phyloP scores from a whole-genome alignment of 805 yeast genomes.

The Ogataea siamensis region DNA sequence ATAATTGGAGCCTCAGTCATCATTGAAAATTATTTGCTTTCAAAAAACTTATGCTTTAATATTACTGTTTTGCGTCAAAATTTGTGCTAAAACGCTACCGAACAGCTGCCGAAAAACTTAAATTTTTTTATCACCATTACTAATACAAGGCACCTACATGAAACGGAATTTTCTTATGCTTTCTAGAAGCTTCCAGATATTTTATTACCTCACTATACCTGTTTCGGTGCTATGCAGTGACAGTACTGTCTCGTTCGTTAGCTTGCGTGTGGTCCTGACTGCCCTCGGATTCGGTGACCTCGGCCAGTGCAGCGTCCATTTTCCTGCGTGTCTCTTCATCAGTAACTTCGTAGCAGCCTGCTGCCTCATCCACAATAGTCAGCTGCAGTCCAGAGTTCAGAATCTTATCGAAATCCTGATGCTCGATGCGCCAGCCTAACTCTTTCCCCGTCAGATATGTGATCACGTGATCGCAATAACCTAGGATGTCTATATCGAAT shows the following conservation, averaged over 20 bases:
- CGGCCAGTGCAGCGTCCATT: conserved; percentile 1
- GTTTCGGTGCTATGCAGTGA: neutral
- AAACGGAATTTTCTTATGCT: no score
- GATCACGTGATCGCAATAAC: conserved; percentile 82
- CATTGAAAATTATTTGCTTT: no score
- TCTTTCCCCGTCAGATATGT: conserved; percentile 53
- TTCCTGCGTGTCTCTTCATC: conserved; percentile 28
- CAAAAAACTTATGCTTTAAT: no score
- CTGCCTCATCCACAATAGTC: conserved; percentile 27
- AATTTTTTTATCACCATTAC: neutral
- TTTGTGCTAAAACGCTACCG: neutral
- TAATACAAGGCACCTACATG: no score
- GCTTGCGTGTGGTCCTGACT: neutral
- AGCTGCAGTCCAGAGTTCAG: conserved; percentile 33
- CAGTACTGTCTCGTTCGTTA: neutral
- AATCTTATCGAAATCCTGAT: conserved; percentile 44
- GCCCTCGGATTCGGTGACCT: neutral
- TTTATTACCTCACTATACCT: neutral
- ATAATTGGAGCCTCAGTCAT: conserved; percentile 5
- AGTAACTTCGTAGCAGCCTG: conserved; percentile 37
- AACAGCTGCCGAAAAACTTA: neutral
- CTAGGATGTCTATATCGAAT: conserved; percentile 75
- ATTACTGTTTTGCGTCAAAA: conserved; percentile 1
- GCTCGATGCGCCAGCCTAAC: conserved; percentile 61
- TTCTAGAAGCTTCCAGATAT: neutral